Conservation (phyloP, 805 yeast genomes). For the Ogataea salicorniae region DNA sequence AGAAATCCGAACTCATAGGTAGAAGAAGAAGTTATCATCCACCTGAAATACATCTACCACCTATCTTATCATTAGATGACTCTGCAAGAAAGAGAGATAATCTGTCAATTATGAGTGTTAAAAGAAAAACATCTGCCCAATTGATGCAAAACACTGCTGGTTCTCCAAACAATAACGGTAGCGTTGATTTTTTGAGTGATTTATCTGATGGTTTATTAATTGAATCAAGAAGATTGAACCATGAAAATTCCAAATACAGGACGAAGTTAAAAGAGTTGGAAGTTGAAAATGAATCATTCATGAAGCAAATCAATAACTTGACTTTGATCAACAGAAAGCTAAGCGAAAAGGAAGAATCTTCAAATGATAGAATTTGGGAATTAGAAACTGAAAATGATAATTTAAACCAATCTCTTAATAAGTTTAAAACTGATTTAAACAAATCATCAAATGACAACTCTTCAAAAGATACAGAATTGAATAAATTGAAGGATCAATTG, state of each 20-base stretch:
- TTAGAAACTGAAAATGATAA: conserved; percentile 44
- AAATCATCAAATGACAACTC: conserved; percentile 36
- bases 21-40: conserved; percentile 5
- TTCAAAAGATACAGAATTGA: conserved; percentile 19
- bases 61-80: conserved; percentile 1
- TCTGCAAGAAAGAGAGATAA: conserved; percentile 10
- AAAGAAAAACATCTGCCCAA: conserved; percentile 10
- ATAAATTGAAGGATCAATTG: conserved; percentile 40
- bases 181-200: conserved; percentile 68
- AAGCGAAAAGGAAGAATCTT: conserved; percentile 39
- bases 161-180: conserved; percentile 38
- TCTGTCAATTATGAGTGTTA: conserved; percentile 2
- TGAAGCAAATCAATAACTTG: conserved; percentile 34
- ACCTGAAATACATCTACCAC: conserved; percentile 19
- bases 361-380: conserved; percentile 62
- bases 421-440: conserved; percentile 36
- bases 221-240: conserved; percentile 66
- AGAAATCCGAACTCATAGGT: neutral
- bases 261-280: conserved; percentile 36
- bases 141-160: conserved; percentile 3
- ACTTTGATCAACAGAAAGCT: conserved; percentile 28
- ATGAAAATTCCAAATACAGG: conserved; percentile 50
- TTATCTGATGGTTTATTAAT: conserved; percentile 64
- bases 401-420: conserved; percentile 39
- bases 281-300: conserved; percentile 37